Base-by-base conservation (phyloP, 495 filamentous ascomycete genomes). In the Aspergillus incahuasiensis region DNA sequence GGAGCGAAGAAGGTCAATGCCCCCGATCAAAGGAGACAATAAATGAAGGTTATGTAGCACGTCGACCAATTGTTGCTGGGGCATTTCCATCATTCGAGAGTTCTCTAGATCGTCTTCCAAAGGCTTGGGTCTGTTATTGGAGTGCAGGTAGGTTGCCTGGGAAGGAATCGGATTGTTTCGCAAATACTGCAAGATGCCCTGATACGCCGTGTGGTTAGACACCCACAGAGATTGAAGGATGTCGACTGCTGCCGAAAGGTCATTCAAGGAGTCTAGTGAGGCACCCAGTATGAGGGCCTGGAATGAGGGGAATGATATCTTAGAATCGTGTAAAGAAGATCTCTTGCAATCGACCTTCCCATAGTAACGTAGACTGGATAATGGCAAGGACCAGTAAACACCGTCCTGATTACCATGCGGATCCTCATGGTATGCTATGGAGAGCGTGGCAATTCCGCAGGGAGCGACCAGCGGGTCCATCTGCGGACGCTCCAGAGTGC, bases 281-380 rank as follows among this genome's bases (percentile, higher is more conserved):
- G 52, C 52, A 11, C 52, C 52, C 9, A 54, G 25, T 21, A 25
- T 39, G 13, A 54, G 21, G 0, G 42, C 41, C 13, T 47, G 42
- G 12, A 54, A 16, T 11, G 22, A 3, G 8, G 42, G 7, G 15
- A 47, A 34, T 0, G 52, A 45, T 4, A 54, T 24, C 18, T 38
- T 46, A 7, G 52, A 54, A 15, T 54, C 52, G 16, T 54, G 52
- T n/a, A 54, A 18, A 3, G 52, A 46, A 16, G 52, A 54, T 4
- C 42, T 21, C 30, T 54, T 46, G 18, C 52, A 30, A n/a, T 54
- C 39, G 46, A 47, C 18, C 5, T 40, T 46, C 20, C 42, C 28
- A 12, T 54, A 54, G 20, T 54, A 54, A 9, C 52, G 52, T 5
- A 54, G 52, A 22, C 30, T 35, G 28, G 42, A 25, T 21, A 54